Evolutionary conservation across 176 grass and related monocot genomes (phyloP).

Genomic region (Elaeis guineensis): DNA sequence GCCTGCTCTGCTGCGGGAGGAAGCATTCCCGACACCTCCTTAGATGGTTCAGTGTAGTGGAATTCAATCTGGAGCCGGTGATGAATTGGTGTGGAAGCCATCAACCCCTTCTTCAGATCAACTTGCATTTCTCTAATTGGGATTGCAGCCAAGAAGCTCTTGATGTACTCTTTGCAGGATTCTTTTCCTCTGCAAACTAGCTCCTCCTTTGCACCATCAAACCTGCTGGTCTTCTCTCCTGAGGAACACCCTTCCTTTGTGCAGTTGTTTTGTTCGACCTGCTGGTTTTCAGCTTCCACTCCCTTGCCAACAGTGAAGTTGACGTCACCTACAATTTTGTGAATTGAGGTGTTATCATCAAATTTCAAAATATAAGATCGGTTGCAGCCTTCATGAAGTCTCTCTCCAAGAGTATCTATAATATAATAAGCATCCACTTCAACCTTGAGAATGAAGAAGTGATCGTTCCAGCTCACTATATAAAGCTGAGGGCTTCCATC

Average conservation of each 20-base stretch:
- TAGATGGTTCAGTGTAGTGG: conserved; percentile 55
- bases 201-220: conserved; percentile 21
- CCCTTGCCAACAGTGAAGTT: conserved; percentile 29
- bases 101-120: conserved; percentile 83
- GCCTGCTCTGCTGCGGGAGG: neutral
- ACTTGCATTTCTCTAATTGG: conserved; percentile 78
- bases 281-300: neutral
- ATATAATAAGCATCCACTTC: conserved; percentile 65
- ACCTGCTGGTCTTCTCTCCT: conserved; percentile 26
- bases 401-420: conserved; percentile 85
- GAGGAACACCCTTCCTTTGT: neutral
- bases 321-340: conserved; percentile 33
- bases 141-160: conserved; percentile 90
- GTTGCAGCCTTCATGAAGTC: conserved; percentile 80
- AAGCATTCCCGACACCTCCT: neutral
- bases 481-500: conserved; percentile 47
- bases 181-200: conserved; percentile 63
- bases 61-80: conserved; percentile 92
- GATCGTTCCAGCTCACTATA: conserved; percentile 96
- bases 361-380: conserved; percentile 91
- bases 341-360: conserved; percentile 61
- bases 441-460: conserved; percentile 84
- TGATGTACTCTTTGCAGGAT: conserved; percentile 89
- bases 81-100: conserved; percentile 55
- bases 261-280: conserved; percentile 7